Evolutionary conservation across 495 filamentous ascomycete genomes (phyloP).

Genomic region (Penicillium subrubescens): DNA sequence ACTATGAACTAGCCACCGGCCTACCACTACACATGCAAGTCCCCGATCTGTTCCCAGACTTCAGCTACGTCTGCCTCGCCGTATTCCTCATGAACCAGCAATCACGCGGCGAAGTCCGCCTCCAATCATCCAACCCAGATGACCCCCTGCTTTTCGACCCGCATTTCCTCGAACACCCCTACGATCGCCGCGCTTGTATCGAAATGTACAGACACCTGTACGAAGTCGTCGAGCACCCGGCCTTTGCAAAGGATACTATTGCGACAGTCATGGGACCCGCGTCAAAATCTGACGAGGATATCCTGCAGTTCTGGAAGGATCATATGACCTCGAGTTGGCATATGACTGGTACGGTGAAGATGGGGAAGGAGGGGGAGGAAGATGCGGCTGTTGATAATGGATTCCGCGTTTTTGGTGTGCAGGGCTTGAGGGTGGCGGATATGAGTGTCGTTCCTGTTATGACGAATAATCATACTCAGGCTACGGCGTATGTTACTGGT

Average conservation of each 20-base stretch:
- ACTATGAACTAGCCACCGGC: slow-evolving; percentile 46
- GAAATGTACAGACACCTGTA: slow-evolving; percentile 53
- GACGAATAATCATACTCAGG: slow-evolving; percentile 44
- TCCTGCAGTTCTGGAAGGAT: slow-evolving; percentile 50
- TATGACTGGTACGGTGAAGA: slow-evolving; percentile 63
- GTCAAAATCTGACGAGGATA: slow-evolving; percentile 57
- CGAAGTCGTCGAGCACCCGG: slow-evolving; percentile 44
- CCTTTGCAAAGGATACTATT: slow-evolving; percentile 50
- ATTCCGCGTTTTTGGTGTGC: slow-evolving; percentile 57
- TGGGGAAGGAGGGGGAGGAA: slow-evolving; percentile 53
- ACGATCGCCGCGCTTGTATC: slow-evolving; percentile 56
- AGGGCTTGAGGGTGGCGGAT: slow-evolving; percentile 63
- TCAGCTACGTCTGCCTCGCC: slow-evolving; percentile 32
- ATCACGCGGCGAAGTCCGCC: slow-evolving; percentile 51
- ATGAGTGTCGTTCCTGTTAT: slow-evolving; percentile 66
- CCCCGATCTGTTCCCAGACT: slow-evolving; percentile 31
- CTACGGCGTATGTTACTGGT: slow-evolving; percentile 40
- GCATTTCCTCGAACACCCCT: slow-evolving; percentile 56
- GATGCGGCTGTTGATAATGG: slow-evolving; percentile 57
- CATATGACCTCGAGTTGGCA: slow-evolving; percentile 48
- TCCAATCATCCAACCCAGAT: slow-evolving; percentile 57
- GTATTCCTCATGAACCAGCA: slow-evolving; percentile 43
- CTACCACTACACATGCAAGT: slow-evolving; percentile 32
- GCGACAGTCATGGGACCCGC: slow-evolving; percentile 42
- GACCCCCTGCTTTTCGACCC: slow-evolving; percentile 61